Percentiles rank a stretch among this genome's conserved stretches.
These are phyloP conservation scores for Xylariaceae sp. DNA, from an alignment of 2,329 filamentous ascomycete species.

Conservation along the genomic window DNA sequence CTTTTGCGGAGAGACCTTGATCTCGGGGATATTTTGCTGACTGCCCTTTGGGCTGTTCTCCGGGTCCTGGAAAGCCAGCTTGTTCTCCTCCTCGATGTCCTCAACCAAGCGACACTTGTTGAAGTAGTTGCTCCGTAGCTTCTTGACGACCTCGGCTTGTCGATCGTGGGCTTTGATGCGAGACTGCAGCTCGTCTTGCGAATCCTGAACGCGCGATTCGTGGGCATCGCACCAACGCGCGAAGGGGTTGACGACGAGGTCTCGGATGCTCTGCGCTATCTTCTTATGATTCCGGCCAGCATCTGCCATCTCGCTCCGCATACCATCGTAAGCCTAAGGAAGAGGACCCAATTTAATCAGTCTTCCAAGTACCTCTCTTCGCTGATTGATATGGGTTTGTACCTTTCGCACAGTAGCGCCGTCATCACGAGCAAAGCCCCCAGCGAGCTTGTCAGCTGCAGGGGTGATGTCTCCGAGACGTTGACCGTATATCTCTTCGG, in stretches of 20 bases:
- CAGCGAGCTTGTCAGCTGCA: conserved; percentile 73
- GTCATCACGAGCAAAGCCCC: conserved; percentile 86
- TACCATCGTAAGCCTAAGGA: conserved; percentile 81
- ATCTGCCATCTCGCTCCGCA: conserved; percentile 88
- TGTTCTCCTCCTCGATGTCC: conserved; percentile 97
- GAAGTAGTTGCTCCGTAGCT: conserved; percentile 93
- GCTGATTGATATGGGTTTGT: conserved; percentile 24
- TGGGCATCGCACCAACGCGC: conserved; percentile 95
- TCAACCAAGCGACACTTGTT: conserved; percentile 97
- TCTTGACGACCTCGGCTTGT: conserved; percentile 85
- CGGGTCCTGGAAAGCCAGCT: conserved; percentile 91
- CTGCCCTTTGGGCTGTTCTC: conserved; percentile 59
- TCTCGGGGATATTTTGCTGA: conserved; percentile 65
- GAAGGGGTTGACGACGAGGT: conserved; percentile 92
- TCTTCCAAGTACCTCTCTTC: conserved; percentile 4
- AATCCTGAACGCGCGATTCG: conserved; percentile 84
- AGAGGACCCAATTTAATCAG: conserved; percentile 19
- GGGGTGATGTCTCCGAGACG: conserved; percentile 78
- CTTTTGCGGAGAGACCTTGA: conserved; percentile 74
- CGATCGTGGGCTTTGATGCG: conserved; percentile 91
- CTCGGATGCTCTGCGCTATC: conserved; percentile 93
- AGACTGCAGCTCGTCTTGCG: conserved; percentile 86
- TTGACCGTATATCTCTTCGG: conserved; percentile 84
- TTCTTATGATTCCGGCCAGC: conserved; percentile 87
- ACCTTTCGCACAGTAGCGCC: conserved; percentile 96